A percentile compares a stretch with the other conserved stretches of the same genome.
Conservation (phyloP, 768 basidiomycete genomes). For the Rhizopogon vesiculosus region DNA sequence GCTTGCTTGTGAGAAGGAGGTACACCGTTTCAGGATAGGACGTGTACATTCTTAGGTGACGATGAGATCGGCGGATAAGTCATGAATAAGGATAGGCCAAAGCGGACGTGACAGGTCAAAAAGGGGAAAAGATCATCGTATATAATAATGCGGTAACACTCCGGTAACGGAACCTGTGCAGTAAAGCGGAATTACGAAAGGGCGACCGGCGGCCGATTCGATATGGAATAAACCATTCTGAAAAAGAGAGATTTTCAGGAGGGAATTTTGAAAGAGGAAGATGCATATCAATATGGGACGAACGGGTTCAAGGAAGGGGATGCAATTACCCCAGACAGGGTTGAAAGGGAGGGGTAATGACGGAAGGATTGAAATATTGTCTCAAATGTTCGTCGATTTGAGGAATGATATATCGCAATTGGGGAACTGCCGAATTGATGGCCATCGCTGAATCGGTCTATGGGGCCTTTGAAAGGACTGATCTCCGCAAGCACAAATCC, state of each 20-base stretch:
- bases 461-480: too few relatives aligned
- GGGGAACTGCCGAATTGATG: too few relatives aligned
- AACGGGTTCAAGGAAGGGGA: too few relatives aligned
- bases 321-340: too few relatives aligned
- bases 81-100: conserved; percentile 10
- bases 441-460: too few relatives aligned
- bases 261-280: not conserved
- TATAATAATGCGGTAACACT: conserved; percentile 13
- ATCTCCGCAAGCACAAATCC: too few relatives aligned
- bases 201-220: conserved; percentile 11
- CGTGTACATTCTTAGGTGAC: conserved; percentile 21
- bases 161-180: not conserved
- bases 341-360: too few relatives aligned
- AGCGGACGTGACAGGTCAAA: conserved; percentile 9
- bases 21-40: conserved; percentile 8
- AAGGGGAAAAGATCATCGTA: conserved; percentile 28
- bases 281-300: not conserved
- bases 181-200: conserved; percentile 11
- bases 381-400: too few relatives aligned
- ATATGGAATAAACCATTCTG: conserved; percentile 8
- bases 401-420: too few relatives aligned
- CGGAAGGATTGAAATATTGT: too few relatives aligned
- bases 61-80: conserved; percentile 34
- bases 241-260: conserved; percentile 14
- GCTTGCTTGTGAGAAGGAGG: not conserved